Base-by-base conservation (phyloP, 768 basidiomycete species). In the Leccinum variicolor region DNA sequence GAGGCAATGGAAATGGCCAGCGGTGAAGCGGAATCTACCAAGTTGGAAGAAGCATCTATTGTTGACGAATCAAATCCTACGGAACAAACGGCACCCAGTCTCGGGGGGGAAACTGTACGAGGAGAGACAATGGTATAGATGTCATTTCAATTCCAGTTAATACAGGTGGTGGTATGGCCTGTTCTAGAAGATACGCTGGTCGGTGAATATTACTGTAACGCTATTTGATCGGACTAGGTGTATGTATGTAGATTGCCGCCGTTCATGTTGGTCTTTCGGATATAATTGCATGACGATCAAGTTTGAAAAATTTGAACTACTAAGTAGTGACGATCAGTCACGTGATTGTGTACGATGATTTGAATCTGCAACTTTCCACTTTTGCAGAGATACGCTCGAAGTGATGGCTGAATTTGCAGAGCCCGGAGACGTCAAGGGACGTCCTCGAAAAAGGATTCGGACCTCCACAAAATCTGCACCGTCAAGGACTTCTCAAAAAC, bases 391-490 rank as follows among this genome's bases (percentile, higher is more conserved):
- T 48, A 52, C 41, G 19, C 41, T 39, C 52, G 17, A 10, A 58
- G 26, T 39, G 31, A 71, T 73, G 72, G 52, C 39, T 36, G 59
- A 57, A 19, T 52, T 28, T 33, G 60, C 58, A 48, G 64, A 73
- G 10, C 33, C 53, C 13, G 64, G 46, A 23, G 52, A 51, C 5
- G 49, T 53, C 43, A 60, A 49, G 34, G 59, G 59, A 56, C 71
- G 60, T 1, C 67, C 69, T 5, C 69, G 61, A 43, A 73, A 73
- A 52, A 73, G 49, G 53, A 55, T 52, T 15, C 62, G 69, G 9
- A 64, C 52, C 26, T 60, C 54, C 2, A 31, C 31, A 19, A 58
- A 62, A 49, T 25, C 25, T 7, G 52, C 46, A 8, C 29, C 41
- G 11, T 34, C 57, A 31, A 59, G 60, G 28, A 34, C 47, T 26